These are phyloP conservation scores for Diaporthe humulicola DNA, from an alignment of 2,329 filamentous ascomycete genomes.

Conservation along the genomic window DNA sequence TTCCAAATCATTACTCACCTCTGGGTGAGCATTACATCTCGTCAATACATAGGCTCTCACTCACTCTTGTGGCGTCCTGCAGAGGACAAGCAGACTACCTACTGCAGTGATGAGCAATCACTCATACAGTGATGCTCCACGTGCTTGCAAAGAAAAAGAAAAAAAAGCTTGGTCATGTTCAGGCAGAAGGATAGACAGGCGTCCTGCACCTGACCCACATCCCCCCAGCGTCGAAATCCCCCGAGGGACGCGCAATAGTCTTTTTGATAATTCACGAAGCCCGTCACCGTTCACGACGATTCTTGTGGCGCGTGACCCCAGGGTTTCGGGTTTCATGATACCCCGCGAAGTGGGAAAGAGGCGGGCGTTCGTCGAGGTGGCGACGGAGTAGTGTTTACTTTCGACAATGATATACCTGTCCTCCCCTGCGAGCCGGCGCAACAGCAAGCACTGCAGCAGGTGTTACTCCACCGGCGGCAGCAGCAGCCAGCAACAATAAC, in stretches of 20 bases:
- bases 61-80: background rate
- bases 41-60: background rate
- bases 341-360: background rate
- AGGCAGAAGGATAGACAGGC: background rate
- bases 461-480: background rate
- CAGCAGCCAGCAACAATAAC: background rate
- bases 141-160: background rate
- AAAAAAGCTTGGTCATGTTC: background rate
- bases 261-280: background rate
- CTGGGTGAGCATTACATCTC: background rate
- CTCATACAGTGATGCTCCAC: background rate
- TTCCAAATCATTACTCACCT: background rate
- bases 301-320: background rate
- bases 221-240: background rate
- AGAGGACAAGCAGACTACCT: background rate
- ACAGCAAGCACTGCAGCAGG: background rate
- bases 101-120: constrained; percentile 18
- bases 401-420: background rate
- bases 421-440: background rate
- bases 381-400: constrained; percentile 7
- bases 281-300: background rate
- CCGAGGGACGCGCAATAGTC: constrained; percentile 21
- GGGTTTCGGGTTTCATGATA: background rate
- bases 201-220: background rate
- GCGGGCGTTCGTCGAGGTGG: background rate